A percentile compares a stretch with the other conserved stretches of the same genome.
These are phyloP conservation scores for Oryza nivara DNA, from an alignment of 176 grass and related monocot species.

Conservation along the genomic window DNA sequence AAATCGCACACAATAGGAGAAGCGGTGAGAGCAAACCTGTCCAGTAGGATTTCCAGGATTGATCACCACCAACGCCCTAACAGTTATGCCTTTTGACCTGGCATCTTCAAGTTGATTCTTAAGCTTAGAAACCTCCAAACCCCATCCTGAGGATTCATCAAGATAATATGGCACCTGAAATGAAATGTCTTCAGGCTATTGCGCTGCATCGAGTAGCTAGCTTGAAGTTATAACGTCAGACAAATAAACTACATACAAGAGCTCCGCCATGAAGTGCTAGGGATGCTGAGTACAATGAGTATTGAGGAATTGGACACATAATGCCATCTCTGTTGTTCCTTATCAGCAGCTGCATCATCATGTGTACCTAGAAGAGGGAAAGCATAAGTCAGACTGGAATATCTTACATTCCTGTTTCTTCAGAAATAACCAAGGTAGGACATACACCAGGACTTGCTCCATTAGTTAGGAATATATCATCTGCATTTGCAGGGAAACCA, in stretches of 20 bases:
- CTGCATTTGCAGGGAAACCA: constrained; percentile 89
- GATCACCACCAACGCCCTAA: constrained; percentile 93
- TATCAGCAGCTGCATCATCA: constrained; percentile 97
- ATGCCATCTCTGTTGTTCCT: constrained; percentile 93
- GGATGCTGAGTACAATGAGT: constrained; percentile 94
- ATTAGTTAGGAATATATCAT: constrained; percentile 97
- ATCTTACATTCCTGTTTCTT: constrained; percentile 20
- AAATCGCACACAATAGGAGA: not conserved
- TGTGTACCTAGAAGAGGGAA: constrained; percentile 67
- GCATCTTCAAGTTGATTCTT: constrained; percentile 91
- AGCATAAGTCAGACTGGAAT: constrained; percentile 21
- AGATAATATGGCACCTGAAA: constrained; percentile 96
- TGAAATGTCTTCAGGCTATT: constrained; percentile 24
- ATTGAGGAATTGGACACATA: constrained; percentile 95
- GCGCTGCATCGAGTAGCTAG: not conserved
- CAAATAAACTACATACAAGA: constrained; percentile 69
- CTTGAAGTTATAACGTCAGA: not conserved
- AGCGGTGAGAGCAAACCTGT: constrained; percentile 57
- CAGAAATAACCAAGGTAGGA: constrained; percentile 29
- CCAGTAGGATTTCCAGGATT: constrained; percentile 99
- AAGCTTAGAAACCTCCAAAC: constrained; percentile 84
- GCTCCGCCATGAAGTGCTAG: constrained; percentile 94
- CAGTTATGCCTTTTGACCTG: constrained; percentile 76
- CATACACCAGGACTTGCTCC: constrained; percentile 93
- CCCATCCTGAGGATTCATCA: constrained; percentile 90